Conservation (phyloP, 257 asterid species). For the Nicotiana tomentosiformis region DNA sequence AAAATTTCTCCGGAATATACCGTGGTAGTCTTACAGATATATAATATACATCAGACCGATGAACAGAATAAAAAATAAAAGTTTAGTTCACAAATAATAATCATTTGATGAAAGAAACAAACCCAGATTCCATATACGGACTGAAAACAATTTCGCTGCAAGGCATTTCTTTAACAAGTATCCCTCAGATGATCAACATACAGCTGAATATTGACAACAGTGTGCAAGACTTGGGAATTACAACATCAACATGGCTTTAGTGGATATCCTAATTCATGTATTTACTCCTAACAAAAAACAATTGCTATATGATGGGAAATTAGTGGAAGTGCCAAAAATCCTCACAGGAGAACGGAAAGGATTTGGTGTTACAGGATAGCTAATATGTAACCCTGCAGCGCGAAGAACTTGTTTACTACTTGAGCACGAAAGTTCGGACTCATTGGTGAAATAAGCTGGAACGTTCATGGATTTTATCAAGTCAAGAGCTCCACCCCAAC, state of each 20-base stretch:
- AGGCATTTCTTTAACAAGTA: not conserved
- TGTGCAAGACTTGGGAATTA: not conserved
- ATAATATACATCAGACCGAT: no score
- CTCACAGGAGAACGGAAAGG: conserved; percentile 37
- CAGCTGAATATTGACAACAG: not conserved
- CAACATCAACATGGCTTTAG: not conserved
- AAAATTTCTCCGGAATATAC: no score
- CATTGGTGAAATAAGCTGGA: conserved; percentile 26
- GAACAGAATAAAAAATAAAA: not conserved
- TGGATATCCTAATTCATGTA: conserved; percentile 14
- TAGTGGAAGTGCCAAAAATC: conserved; percentile 19
- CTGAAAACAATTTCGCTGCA: not conserved
- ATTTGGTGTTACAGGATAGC: conserved; percentile 32
- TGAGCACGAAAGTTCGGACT: conserved; percentile 25
- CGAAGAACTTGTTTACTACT: conserved; percentile 23
- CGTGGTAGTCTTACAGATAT: no score
- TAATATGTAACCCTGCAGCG: conserved; percentile 18
- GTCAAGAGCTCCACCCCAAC: conserved; percentile 28
- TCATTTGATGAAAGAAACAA: not conserved
- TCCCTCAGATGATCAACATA: not conserved
- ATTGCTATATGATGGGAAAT: conserved; percentile 29
- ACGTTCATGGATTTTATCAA: conserved; percentile 17
- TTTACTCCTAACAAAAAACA: conserved; percentile 32
- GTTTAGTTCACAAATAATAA: not conserved
- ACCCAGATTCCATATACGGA: not conserved